A percentile compares a stretch with the other conserved stretches of the same genome.
phyloP scores from a whole-genome alignment of 2,329 filamentous ascomycete genomes.

The Biscogniauxia sp. region DNA sequence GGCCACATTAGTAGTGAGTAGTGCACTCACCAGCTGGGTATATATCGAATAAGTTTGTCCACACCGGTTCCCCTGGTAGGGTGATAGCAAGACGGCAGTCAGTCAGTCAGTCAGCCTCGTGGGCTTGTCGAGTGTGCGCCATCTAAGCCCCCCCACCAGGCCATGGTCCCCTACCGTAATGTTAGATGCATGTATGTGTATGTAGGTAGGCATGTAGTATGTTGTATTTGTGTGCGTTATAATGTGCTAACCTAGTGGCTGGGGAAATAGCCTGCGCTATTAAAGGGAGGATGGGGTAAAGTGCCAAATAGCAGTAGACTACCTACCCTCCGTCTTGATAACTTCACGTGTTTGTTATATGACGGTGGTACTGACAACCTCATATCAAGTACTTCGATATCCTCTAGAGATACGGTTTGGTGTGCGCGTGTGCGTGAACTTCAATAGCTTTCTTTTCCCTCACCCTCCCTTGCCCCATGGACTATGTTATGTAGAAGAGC shows the following conservation, averaged over 20 bases:
- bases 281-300: neutral
- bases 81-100: neutral
- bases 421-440: neutral
- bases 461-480: too few relatives aligned
- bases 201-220: too few relatives aligned
- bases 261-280: neutral
- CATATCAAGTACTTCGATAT: neutral
- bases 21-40: too few relatives aligned
- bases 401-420: neutral
- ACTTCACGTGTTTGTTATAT: neutral
- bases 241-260: too few relatives aligned
- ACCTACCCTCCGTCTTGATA: too few relatives aligned
- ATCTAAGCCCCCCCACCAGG: neutral
- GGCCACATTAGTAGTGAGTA: too few relatives aligned
- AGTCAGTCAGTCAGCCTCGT: neutral
- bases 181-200: neutral
- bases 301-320: neutral
- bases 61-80: neutral
- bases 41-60: neutral
- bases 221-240: too few relatives aligned
- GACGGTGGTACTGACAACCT: neutral
- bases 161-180: neutral
- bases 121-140: neutral
- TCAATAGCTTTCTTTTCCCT: too few relatives aligned
- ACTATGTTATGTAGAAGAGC: neutral